These are phyloP conservation scores for Cornus florida DNA, from an alignment of 148 eudicot species.

Conservation along the genomic window DNA sequence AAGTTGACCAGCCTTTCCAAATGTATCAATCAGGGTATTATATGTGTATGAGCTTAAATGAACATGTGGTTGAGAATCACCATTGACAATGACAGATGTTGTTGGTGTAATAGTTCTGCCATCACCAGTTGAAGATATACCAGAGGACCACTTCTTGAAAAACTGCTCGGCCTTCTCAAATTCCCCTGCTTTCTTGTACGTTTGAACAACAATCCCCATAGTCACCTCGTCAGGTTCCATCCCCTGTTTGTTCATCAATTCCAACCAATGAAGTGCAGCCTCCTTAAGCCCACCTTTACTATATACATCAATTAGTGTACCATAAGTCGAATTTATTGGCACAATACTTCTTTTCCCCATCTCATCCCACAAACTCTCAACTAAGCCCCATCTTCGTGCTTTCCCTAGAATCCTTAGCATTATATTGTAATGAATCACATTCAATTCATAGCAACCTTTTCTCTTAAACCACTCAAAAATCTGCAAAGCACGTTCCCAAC, in stretches of 20 bases:
- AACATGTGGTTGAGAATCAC: slow-evolving; percentile 31
- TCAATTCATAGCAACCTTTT: slow-evolving; percentile 83
- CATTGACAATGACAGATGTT: slow-evolving; percentile 1
- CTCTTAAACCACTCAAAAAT: slow-evolving; percentile 90
- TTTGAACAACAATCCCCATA: slow-evolving; percentile 73
- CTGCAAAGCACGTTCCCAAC: slow-evolving; percentile 78
- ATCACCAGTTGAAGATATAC: slow-evolving; percentile 22
- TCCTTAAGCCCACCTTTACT: slow-evolving; percentile 73
- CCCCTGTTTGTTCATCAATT: slow-evolving; percentile 64
- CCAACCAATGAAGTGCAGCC: slow-evolving; percentile 68
- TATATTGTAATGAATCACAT: slow-evolving; percentile 90
- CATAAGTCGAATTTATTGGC: slow-evolving; percentile 77
- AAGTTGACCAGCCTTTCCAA: slow-evolving; percentile 82
- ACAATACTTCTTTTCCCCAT: slow-evolving; percentile 57
- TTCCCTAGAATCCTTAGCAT: slow-evolving; percentile 76
- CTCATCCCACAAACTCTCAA: slow-evolving; percentile 70
- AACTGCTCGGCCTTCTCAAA: slow-evolving; percentile 78
- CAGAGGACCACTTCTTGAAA: slow-evolving; percentile 66
- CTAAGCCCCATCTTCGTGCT: slow-evolving; percentile 60
- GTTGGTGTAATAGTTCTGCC: slow-evolving; percentile 7
- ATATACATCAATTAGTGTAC: slow-evolving; percentile 90
- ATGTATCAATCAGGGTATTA: slow-evolving; percentile 83
- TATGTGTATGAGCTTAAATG: slow-evolving; percentile 72
- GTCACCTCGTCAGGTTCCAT: slow-evolving; percentile 95
- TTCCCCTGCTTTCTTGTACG: slow-evolving; percentile 79